A percentile compares a stretch with the other conserved stretches of the same genome.
These are phyloP conservation scores for Candida maris DNA, from an alignment of 805 yeast genomes.

Conservation along the genomic window DNA sequence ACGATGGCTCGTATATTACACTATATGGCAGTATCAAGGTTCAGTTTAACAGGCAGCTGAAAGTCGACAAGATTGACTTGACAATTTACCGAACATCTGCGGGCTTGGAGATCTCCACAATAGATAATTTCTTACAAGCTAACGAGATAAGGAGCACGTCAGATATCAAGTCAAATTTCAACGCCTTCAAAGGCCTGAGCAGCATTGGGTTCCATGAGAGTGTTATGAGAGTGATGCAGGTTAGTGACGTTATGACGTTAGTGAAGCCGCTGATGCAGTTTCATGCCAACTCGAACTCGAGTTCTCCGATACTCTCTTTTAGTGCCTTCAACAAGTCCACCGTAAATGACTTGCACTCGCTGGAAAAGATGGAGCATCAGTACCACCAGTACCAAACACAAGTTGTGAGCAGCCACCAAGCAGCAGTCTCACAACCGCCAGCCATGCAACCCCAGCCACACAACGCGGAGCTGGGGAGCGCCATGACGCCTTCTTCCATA, in stretches of 20 bases:
- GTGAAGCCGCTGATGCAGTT: constrained; percentile 57
- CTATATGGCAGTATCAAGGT: constrained; percentile 61
- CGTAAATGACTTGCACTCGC: constrained; percentile 13
- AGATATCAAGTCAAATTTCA: constrained; percentile 16
- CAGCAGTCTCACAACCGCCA: constrained; percentile 13
- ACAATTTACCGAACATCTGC: constrained; percentile 41
- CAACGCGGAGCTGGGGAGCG: not conserved
- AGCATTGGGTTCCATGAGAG: constrained; percentile 61
- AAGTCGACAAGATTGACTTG: constrained; percentile 71
- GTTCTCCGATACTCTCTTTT: constrained; percentile 49
- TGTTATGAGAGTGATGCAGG: constrained; percentile 68
- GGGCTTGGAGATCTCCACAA: constrained; percentile 44
- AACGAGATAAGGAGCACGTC: constrained; percentile 21
- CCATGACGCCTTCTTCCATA: constrained; percentile 4
- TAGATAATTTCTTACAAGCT: constrained; percentile 40
- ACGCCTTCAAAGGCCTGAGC: constrained; percentile 45
- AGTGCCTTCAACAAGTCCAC: constrained; percentile 41
- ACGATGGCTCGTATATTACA: constrained; percentile 68
- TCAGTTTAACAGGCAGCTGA: constrained; percentile 56
- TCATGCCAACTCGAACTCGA: constrained; percentile 43
- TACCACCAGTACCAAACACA: constrained; percentile 22
- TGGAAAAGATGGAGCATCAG: constrained; percentile 17
- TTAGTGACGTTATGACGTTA: constrained; percentile 74
- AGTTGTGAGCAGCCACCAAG: constrained; percentile 23
- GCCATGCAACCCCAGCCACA: constrained; percentile 11